A percentile compares a stretch with the other conserved stretches of the same genome.
Evolutionary conservation across 116 monocot species (phyloP).

Genomic region (Phalaenopsis hybrid): DNA sequence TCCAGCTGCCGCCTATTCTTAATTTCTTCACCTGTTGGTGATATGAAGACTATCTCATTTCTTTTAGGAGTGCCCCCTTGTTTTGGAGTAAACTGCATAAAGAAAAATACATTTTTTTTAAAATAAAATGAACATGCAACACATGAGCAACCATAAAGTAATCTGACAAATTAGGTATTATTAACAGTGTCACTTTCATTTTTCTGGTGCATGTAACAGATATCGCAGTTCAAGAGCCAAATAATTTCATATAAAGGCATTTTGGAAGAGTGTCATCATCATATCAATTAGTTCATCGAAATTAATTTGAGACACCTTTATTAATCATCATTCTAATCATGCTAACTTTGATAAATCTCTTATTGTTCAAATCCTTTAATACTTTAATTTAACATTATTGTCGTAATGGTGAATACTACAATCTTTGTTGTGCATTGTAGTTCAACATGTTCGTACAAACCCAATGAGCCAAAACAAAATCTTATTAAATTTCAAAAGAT

Average conservation of each 20-base stretch:
- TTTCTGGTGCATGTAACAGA: too few relatives aligned
- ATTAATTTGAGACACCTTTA: too few relatives aligned
- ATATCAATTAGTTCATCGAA: too few relatives aligned
- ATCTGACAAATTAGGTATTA: background rate
- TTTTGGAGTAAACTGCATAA: conserved; percentile 49
- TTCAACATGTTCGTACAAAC: background rate
- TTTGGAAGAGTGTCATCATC: too few relatives aligned
- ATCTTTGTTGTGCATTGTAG: background rate
- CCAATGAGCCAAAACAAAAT: background rate
- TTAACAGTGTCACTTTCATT: background rate
- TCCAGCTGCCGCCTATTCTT: conserved; percentile 60
- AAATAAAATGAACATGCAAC: background rate
- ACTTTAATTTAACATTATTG: background rate
- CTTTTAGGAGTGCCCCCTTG: conserved; percentile 35
- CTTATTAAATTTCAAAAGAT: background rate
- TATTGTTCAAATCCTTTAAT: too few relatives aligned
- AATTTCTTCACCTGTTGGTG: conserved; percentile 74
- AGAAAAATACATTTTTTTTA: background rate
- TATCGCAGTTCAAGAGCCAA: too few relatives aligned
- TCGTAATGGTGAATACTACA: background rate
- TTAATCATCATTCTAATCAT: too few relatives aligned
- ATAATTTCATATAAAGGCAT: too few relatives aligned
- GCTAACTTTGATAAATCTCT: too few relatives aligned
- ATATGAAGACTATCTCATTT: conserved; percentile 54
- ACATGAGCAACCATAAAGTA: background rate